Evolutionary conservation across 371 early-diverging fungal genomes (phyloP).

Genomic region (Saksenaea vasiformis): DNA sequence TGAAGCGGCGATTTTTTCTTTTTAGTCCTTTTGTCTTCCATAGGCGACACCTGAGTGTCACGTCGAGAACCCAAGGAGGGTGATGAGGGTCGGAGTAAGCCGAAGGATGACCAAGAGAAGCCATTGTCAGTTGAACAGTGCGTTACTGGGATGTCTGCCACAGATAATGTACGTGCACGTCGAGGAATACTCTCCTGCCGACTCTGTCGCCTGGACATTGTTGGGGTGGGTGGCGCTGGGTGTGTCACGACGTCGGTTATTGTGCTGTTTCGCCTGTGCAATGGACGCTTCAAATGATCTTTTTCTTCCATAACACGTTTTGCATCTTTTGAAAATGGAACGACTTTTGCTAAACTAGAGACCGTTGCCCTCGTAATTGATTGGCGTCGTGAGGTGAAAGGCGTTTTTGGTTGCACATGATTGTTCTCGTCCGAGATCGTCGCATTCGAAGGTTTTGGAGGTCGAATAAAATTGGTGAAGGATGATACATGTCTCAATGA

Average conservation of each 20-base stretch:
- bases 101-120: background rate
- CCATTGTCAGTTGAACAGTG: background rate
- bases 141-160: background rate
- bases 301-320: background rate
- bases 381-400: constrained; percentile 13
- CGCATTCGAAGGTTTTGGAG: background rate
- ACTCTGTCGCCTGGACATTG: background rate
- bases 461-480: background rate
- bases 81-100: background rate
- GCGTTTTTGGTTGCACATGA: background rate
- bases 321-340: constrained; percentile 15
- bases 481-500: background rate
- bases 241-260: background rate
- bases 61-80: background rate
- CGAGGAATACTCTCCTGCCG: background rate
- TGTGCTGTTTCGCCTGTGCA: background rate
- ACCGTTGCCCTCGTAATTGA: constrained; percentile 21
- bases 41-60: constrained; percentile 5
- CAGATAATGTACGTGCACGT: background rate
- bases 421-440: background rate
- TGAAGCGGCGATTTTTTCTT: background rate
- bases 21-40: background rate
- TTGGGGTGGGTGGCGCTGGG: background rate
- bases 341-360: constrained; percentile 24
- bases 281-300: background rate